phyloP scores from a whole-genome alignment of 257 asterid genomes.

The Ehretia macrophylla region DNA sequence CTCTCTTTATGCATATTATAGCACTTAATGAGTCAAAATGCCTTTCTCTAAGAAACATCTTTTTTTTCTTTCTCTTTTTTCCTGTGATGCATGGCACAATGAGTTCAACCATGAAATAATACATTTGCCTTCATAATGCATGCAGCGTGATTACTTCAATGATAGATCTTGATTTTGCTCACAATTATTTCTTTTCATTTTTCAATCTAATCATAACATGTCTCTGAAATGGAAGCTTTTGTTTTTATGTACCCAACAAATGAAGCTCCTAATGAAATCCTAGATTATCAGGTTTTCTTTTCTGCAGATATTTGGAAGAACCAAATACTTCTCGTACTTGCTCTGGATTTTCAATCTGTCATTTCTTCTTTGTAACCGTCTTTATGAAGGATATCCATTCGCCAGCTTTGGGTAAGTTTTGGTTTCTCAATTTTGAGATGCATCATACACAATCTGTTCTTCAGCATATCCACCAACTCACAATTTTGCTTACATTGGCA shows the following conservation, averaged over 20 bases:
- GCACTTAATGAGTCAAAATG: no score
- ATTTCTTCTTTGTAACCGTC: slow-evolving; percentile 68
- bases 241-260: background rate
- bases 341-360: slow-evolving; percentile 75
- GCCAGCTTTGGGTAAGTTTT: slow-evolving; percentile 70
- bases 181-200: no score
- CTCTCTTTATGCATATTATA: no score
- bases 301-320: slow-evolving; percentile 78
- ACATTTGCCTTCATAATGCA: no score
- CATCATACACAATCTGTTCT: background rate
- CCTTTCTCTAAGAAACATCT: no score
- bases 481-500: slow-evolving; percentile 24
- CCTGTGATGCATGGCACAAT: no score
- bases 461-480: background rate
- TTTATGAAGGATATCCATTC: slow-evolving; percentile 77
- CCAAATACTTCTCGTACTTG: slow-evolving; percentile 49
- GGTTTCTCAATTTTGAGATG: slow-evolving; percentile 1
- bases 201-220: no score
- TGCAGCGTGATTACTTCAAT: no score
- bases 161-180: no score
- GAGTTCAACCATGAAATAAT: no score
- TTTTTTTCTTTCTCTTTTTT: background rate
- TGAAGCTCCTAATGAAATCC: slow-evolving; percentile 33
- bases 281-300: slow-evolving; percentile 41
- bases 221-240: no score